Evolutionary conservation across 768 basidiomycete species (phyloP).

Genomic region (Lentinus tigrinus): DNA sequence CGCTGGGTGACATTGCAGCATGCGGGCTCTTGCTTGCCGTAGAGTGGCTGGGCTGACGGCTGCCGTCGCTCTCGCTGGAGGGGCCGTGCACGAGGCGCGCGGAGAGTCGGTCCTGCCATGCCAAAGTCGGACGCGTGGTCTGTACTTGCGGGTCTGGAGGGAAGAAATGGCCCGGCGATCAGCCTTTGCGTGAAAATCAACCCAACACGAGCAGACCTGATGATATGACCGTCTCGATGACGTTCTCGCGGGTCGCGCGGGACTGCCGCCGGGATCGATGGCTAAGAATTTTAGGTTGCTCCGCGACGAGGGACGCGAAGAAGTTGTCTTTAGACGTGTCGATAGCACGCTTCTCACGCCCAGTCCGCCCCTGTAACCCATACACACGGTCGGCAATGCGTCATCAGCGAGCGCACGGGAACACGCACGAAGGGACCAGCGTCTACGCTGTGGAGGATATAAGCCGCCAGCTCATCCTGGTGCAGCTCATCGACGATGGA

Average conservation of each 20-base stretch:
- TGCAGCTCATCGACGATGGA: slow-evolving; percentile 60
- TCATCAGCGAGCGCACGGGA: neutral
- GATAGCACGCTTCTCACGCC: slow-evolving; percentile 44
- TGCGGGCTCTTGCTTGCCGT: slow-evolving; percentile 2
- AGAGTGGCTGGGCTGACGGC: slow-evolving; percentile 23
- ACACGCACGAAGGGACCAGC: slow-evolving; percentile 71
- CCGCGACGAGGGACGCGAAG: slow-evolving; percentile 70
- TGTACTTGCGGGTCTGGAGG: slow-evolving; percentile 9
- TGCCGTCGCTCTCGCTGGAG: neutral
- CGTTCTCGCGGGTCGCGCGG: slow-evolving; percentile 71
- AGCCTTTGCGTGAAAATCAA: neutral
- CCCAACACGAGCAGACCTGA: neutral
- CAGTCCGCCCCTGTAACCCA: slow-evolving; percentile 65
- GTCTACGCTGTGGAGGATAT: slow-evolving; percentile 76
- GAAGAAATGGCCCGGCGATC: neutral
- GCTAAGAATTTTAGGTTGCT: slow-evolving; percentile 48
- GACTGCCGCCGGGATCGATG: slow-evolving; percentile 61
- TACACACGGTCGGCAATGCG: neutral
- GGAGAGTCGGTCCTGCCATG: slow-evolving; percentile 78
- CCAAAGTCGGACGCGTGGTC: slow-evolving; percentile 48
- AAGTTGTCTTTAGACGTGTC: slow-evolving; percentile 76
- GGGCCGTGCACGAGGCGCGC: slow-evolving; percentile 38
- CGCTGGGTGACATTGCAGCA: neutral
- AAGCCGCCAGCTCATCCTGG: slow-evolving; percentile 72
- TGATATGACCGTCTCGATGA: slow-evolving; percentile 53